Percentiles rank a stretch among this genome's conserved stretches.
phyloP scores from a whole-genome alignment of 768 basidiomycete species.

The Hortiboletus campestris region DNA sequence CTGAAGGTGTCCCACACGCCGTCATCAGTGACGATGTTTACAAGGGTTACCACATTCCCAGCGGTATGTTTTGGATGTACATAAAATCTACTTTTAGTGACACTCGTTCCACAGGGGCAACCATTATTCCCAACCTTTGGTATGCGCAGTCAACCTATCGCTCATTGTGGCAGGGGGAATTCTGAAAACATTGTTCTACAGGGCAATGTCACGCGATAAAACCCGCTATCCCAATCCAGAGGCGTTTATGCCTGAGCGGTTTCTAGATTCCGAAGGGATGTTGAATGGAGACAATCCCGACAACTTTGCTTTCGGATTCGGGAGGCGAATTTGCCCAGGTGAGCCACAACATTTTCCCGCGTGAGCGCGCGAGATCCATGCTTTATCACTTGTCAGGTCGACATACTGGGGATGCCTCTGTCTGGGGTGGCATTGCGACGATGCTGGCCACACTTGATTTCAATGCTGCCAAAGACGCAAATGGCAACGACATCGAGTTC shows the following conservation, averaged over 20 bases:
- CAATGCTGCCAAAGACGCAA: neutral
- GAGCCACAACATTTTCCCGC: neutral
- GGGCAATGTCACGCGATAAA: neutral
- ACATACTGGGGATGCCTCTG: neutral
- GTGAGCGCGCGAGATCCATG: neutral
- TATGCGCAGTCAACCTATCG: neutral
- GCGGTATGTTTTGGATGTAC: neutral
- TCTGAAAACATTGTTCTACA: neutral
- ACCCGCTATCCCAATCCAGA: neutral
- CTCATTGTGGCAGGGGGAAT: neutral
- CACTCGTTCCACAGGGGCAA: neutral
- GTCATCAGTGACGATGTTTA: neutral
- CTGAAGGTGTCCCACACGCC: conserved; percentile 1
- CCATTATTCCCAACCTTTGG: neutral
- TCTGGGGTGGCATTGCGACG: neutral
- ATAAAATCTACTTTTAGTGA: neutral
- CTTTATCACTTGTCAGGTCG: neutral
- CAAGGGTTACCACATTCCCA: conserved; percentile 2
- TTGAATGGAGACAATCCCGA: neutral
- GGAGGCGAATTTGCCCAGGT: neutral
- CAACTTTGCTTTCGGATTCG: neutral
- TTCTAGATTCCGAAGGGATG: neutral
- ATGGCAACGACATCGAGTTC: conserved; percentile 4
- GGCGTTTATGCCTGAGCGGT: neutral
- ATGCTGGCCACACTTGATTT: neutral